Conservation (phyloP, 306 rosid species). For the Oemleria cerasiformis region DNA sequence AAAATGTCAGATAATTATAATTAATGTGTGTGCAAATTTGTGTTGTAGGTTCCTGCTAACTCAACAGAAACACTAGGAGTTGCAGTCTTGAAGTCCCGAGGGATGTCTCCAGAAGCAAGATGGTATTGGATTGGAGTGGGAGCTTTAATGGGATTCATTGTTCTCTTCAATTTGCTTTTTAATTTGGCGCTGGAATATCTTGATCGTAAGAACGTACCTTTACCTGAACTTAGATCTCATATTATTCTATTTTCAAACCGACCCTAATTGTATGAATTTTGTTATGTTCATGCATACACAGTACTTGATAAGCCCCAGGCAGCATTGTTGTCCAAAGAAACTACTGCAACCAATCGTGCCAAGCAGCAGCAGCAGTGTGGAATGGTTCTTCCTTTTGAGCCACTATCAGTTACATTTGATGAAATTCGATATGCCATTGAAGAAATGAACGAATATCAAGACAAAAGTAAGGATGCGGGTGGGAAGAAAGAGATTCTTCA, state of each 20-base stretch:
- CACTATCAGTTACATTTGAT: slow-evolving; percentile 22
- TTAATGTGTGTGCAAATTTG: not conserved
- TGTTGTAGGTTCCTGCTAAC: slow-evolving; percentile 5
- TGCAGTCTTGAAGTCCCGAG: slow-evolving; percentile 15
- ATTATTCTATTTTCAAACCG: not conserved
- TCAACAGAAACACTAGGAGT: slow-evolving; percentile 39
- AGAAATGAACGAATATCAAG: slow-evolving; percentile 30
- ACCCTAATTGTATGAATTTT: not conserved
- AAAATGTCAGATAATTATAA: not conserved
- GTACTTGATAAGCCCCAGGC: no score
- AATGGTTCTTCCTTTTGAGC: slow-evolving; percentile 26
- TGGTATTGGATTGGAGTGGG: slow-evolving; percentile 60
- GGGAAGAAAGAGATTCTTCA: slow-evolving; percentile 24
- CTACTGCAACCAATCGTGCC: not conserved
- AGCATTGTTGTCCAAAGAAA: not conserved
- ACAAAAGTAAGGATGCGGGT: not conserved
- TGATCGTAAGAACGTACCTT: slow-evolving; percentile 32
- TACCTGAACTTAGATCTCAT: not conserved
- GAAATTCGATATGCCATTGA: slow-evolving; percentile 28
- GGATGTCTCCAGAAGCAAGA: slow-evolving; percentile 33
- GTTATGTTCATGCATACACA: not conserved
- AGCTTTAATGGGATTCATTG: slow-evolving; percentile 28
- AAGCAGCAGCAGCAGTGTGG: not conserved
- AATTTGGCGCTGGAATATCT: slow-evolving; percentile 33
- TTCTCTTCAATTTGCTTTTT: slow-evolving; percentile 29